phyloP scores from a whole-genome alignment of 2,329 filamentous ascomycete genomes.

The Paecilomyces variotii region DNA sequence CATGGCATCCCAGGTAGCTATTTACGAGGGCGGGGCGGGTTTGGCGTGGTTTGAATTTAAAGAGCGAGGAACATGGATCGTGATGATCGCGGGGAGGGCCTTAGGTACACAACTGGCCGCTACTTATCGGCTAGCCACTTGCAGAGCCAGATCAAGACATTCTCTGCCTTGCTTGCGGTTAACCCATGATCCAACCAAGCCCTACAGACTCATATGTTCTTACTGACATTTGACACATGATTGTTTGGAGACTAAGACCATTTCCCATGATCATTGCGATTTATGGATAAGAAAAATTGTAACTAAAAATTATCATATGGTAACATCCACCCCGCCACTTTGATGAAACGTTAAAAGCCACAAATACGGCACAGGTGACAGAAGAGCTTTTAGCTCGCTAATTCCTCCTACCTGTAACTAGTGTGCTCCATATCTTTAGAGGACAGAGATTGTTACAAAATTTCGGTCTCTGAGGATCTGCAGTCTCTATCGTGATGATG shows the following conservation, averaged over 20 bases:
- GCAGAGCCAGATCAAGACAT: background rate
- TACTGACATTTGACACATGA: too few species aligned
- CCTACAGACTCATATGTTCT: too few species aligned
- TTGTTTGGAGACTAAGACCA: background rate
- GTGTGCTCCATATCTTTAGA: background rate
- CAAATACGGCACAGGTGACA: background rate
- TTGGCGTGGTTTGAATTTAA: background rate
- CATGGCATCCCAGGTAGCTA: slow-evolving; percentile 34
- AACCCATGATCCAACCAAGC: background rate
- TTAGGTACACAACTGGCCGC: background rate
- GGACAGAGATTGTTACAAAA: background rate
- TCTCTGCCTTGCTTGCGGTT: background rate
- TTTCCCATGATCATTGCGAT: background rate
- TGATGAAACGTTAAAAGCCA: background rate
- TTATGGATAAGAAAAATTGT: background rate
- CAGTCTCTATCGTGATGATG: background rate
- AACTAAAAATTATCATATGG: background rate
- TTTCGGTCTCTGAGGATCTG: background rate
- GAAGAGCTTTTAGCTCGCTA: background rate
- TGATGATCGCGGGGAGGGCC: background rate
- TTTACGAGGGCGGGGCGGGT: background rate
- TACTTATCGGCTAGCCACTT: background rate
- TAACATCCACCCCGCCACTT: background rate
- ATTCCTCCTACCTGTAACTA: background rate
- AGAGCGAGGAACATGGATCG: background rate